These are phyloP conservation scores for Phytophthora colocasiae DNA, from an alignment of 352 stramenopile species.

Conservation along the genomic window DNA sequence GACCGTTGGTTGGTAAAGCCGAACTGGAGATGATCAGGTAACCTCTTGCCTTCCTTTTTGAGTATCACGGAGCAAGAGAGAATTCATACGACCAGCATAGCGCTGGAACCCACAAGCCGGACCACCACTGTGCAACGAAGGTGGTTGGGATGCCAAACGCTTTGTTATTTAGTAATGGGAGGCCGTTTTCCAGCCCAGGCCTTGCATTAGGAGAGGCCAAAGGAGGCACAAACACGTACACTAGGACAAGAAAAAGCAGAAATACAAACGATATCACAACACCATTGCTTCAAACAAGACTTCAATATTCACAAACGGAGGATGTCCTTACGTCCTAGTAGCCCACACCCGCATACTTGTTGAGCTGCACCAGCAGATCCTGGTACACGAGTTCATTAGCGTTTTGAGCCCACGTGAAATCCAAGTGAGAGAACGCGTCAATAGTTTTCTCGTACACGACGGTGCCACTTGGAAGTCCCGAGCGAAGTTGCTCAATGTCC, in stretches of 20 bases:
- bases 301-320: conserved; percentile 6
- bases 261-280: conserved; percentile 33
- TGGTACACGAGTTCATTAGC: conserved; percentile 50
- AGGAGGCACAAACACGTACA: conserved; percentile 37
- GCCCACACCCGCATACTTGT: conserved; percentile 44
- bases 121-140: neutral
- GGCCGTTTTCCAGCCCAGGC: conserved; percentile 26
- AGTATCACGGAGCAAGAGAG: conserved; percentile 11
- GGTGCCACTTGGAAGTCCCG: conserved; percentile 39
- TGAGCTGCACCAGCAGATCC: conserved; percentile 50
- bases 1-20: conserved; percentile 76
- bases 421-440: conserved; percentile 52
- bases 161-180: conserved; percentile 50
- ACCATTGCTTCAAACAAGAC: conserved; percentile 1
- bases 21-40: neutral
- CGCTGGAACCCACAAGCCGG: conserved; percentile 22
- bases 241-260: conserved; percentile 32
- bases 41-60: conserved; percentile 18
- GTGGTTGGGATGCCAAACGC: conserved; percentile 19
- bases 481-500: conserved; percentile 45
- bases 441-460: conserved; percentile 45
- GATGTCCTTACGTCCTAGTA: conserved; percentile 28
- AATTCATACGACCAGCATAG: conserved; percentile 25
- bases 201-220: conserved; percentile 18
- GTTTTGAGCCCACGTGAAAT: conserved; percentile 62